Evolutionary conservation across 768 basidiomycete species (phyloP), one percentile per base, ranked within the genome.

Genomic region (Kwoniella shandongensis): DNA sequence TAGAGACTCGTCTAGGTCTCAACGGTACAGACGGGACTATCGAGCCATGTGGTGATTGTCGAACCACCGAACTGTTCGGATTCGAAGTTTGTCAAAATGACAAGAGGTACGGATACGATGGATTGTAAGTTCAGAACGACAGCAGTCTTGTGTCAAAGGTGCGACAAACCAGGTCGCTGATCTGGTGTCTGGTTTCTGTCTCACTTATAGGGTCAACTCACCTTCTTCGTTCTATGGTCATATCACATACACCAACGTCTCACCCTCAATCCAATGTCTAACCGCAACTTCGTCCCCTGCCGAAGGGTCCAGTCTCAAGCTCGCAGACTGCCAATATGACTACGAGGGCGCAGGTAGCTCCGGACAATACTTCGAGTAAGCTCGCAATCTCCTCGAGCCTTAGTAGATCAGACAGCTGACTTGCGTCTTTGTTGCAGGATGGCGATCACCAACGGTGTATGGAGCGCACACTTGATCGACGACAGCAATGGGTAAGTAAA

Each of bases 71-170:
- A 30, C 48, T 51, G 30, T 63, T 59, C 39, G 62, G 57, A 13
- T 63, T 63, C 30, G 62, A 63, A 22, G 52, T 63, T 5, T 63
- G 62, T 46, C 57, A 63, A 23, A 48, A 38, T 25, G 23, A 38
- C 6, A 35, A 63, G 25, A 36, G 57, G 20, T 18, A 54, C 2
- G 62, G 57, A 10, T 59, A 49, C 39, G 27, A 59, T n/a, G 62
- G 61, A 2, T 30, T 57, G 56, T 62, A 36, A 52, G 61, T 51
- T 20, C 38, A n/a, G n/a, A n/a, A n/a, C n/a, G n/a, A n/a, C n/a
- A n/a, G n/a, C n/a, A n/a, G n/a, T n/a, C n/a, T n/a, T n/a, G n/a
- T n/a, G n/a, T n/a, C n/a, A n/a, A n/a, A n/a, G n/a, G n/a, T n/a
- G n/a, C n/a, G n/a, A n/a, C n/a, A n/a, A n/a, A n/a, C n/a, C n/a